These are phyloP conservation scores for Cladosporium velox DNA, from an alignment of 2,329 filamentous ascomycete genomes.

Conservation along the genomic window DNA sequence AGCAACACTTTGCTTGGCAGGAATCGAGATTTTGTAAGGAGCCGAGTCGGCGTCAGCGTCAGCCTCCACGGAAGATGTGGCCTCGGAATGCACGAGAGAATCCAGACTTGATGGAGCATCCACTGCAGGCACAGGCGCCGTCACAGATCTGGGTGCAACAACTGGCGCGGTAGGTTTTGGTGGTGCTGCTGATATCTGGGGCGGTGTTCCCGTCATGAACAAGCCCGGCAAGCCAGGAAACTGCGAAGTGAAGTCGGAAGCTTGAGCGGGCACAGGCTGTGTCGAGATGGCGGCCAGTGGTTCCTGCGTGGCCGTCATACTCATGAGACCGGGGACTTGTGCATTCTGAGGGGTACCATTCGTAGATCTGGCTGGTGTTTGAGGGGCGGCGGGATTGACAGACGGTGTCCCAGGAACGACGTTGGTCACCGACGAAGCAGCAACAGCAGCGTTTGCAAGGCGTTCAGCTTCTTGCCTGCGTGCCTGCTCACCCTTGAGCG, in stretches of 20 bases:
- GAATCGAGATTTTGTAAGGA: background rate
- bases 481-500: conserved; percentile 54
- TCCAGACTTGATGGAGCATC: background rate
- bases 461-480: conserved; percentile 16
- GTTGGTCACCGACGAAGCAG: conserved; percentile 21
- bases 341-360: conserved; percentile 4
- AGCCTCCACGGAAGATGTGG: background rate
- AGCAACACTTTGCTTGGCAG: background rate
- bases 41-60: background rate
- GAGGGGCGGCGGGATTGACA: background rate
- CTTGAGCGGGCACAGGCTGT: background rate
- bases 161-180: background rate
- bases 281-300: background rate
- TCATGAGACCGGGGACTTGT: background rate
- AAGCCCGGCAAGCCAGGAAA: conserved; percentile 31
- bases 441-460: conserved; percentile 22
- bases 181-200: background rate
- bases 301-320: background rate
- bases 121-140: background rate
- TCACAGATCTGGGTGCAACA: background rate
- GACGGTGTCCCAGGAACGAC: background rate
- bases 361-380: background rate
- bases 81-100: background rate
- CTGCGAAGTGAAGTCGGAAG: conserved; percentile 2
- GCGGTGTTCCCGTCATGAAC: conserved; percentile 29